Evolutionary conservation across 345 rosid genomes (phyloP), one percentile per base, ranked within the genome.

Genomic region (Xanthoceras sorbifolium): DNA sequence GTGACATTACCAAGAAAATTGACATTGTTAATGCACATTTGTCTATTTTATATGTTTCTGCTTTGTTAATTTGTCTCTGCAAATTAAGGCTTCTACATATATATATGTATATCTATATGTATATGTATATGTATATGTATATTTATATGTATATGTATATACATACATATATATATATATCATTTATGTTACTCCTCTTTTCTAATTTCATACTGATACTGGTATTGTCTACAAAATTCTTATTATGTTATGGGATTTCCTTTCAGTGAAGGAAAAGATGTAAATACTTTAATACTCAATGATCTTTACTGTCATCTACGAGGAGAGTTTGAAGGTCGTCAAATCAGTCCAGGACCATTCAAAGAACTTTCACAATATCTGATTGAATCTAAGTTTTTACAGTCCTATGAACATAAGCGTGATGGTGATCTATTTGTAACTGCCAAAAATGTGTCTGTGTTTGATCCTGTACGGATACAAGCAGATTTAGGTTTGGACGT

Each of bases 251-350:
- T 28, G 72, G 67, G 48, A 62, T 84, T 85, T 86, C 42, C 73
- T 82, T 80, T 80, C 89, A 92, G 98, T 81, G 89, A 89, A 78
- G 94, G 91, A 54, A 89, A 85, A 80, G 93, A 92, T 84, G 69
- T 89, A 79, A 87, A 83, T 80, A 81, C 72, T 78, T 78, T 93
- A 72, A 83, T 96, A 78, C 86, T 93, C 79, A 89, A 71, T 26
- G 97, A 91, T 76, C 89, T 96, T 57, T 93, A 83, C 76, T 92
- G 90, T 85, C 98, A 92, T 78, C 83, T 96, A 20, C 91, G 86
- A 82, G 99, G 99, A 78, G 93, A 92, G 82, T 88, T 92, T 84
- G 92, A 89, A 84, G 98, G 97, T 77, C 97, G 94, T 82, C 82
- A 86, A 69, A 90, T 91, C 76, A 86, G 87, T 81, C 81, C 90